Base-by-base conservation (phyloP, 2,329 filamentous ascomycete species). In the Xylariaceae sp. region DNA sequence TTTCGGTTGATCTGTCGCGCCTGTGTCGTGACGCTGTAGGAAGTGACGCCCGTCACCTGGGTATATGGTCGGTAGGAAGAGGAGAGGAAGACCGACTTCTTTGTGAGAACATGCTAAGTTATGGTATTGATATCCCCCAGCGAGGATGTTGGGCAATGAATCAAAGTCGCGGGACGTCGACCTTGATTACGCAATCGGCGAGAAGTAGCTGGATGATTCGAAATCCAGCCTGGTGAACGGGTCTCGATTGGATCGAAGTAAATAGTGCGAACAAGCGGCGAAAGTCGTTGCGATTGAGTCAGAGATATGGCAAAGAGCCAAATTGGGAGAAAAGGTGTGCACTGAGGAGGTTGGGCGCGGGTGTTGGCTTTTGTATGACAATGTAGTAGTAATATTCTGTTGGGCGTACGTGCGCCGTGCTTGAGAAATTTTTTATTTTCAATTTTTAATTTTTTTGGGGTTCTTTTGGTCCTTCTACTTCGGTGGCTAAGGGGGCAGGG, bases 61-160 rank as follows among this genome's bases (percentile, higher is more conserved):
- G 78, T 81, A 81, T 82, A 76, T 80, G 77, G 75, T 82, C 79
- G 80, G 79, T 78, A 70, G 78, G 78, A 77, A 77, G 79, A 77
- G 76, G 78, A 73, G 77, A 79, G 71, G 74, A 76, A 72, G 72
- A 74, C 67, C 74, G 74, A 78, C 73, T 78, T 79, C 75, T 75
- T 77, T 75, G 74, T 73, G 77, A 76, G 72, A 80, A 84, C 81
- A 84, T 84, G 74, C 76, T 75, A 77, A 73, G 66, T 67, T 70
- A 64, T 67, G 65, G 63, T 67, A 70, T 72, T 72, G 65, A 71
- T 70, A 73, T 73, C 70, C 69, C 71, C 61, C 57, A 61, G 61
- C 62, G 64, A 64, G 61, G 64, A 65, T 68, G 37, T 33, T 11
- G 18, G 23, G 15, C 4, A 64, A 65, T 65, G 65, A 67, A 73